Conservation (phyloP, 768 basidiomycete species). For the Suillus decipiens region DNA sequence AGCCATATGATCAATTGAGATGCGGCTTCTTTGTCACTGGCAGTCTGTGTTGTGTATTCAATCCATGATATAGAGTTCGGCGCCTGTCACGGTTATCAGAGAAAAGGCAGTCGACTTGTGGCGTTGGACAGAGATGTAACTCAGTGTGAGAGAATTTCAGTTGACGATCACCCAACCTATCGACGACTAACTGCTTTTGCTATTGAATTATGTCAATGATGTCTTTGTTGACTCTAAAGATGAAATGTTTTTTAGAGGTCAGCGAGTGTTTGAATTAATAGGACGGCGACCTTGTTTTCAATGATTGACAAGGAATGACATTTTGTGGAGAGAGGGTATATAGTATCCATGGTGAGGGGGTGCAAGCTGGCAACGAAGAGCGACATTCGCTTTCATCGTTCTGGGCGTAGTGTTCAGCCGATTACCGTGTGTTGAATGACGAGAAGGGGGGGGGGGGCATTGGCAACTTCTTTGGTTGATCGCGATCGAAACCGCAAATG, state of each 20-base stretch:
- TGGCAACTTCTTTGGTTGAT: slow-evolving; percentile 22
- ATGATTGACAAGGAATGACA: slow-evolving; percentile 9
- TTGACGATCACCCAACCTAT: slow-evolving; percentile 26
- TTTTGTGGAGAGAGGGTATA: background rate
- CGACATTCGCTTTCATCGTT: background rate
- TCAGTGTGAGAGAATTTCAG: slow-evolving; percentile 29
- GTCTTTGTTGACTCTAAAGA: background rate
- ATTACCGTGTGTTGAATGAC: slow-evolving; percentile 31
- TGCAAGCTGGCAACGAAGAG: slow-evolving; percentile 10
- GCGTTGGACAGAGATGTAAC: slow-evolving; percentile 31
- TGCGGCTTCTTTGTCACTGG: slow-evolving; percentile 11
- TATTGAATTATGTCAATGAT: slow-evolving; percentile 28
- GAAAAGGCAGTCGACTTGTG: slow-evolving; percentile 20
- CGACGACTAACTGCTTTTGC: slow-evolving; percentile 25
- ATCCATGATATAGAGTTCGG: slow-evolving; percentile 3
- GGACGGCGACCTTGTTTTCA: slow-evolving; percentile 14
- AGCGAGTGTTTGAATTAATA: slow-evolving; percentile 8
- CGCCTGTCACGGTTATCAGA: slow-evolving; percentile 6
- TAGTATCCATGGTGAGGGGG: slow-evolving; percentile 34
- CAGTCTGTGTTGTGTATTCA: slow-evolving; percentile 7
- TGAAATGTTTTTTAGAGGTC: background rate
- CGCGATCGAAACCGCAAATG: slow-evolving; percentile 24
- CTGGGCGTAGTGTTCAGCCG: slow-evolving; percentile 19
- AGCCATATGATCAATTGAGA: slow-evolving; percentile 6
- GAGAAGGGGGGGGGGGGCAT: too few species aligned